A percentile compares a stretch with the other conserved stretches of the same genome.
Evolutionary conservation across 2,329 filamentous ascomycete genomes (phyloP).

Genomic region (Parafenestella ontariensis): DNA sequence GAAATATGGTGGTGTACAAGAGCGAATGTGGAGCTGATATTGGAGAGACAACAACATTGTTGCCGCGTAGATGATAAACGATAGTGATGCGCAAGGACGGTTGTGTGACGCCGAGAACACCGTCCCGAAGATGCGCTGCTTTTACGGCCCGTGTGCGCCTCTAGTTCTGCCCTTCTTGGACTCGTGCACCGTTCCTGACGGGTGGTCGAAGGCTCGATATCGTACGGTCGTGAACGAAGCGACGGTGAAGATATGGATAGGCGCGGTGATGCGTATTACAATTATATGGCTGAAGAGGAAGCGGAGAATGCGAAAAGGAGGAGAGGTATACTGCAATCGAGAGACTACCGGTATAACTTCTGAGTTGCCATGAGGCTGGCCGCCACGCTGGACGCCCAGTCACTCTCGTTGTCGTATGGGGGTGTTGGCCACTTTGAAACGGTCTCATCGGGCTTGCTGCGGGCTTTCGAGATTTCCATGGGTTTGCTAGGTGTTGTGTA

Average conservation of each 20-base stretch:
- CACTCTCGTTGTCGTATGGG: slow-evolving; percentile 83
- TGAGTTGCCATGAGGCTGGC: slow-evolving; percentile 66
- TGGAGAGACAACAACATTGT: slow-evolving; percentile 23
- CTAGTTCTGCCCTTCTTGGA: slow-evolving; percentile 29
- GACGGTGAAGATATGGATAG: slow-evolving; percentile 34
- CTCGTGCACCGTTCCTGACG: slow-evolving; percentile 49
- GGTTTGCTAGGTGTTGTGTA: slow-evolving; percentile 72
- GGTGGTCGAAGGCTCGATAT: slow-evolving; percentile 39
- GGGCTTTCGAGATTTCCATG: slow-evolving; percentile 64
- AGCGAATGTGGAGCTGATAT: slow-evolving; percentile 31
- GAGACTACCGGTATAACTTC: slow-evolving; percentile 44
- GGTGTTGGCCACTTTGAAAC: slow-evolving; percentile 89
- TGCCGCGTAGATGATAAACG: slow-evolving; percentile 30
- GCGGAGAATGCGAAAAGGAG: slow-evolving; percentile 34
- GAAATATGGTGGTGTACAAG: slow-evolving; percentile 29
- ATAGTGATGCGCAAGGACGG: slow-evolving; percentile 30
- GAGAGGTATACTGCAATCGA: slow-evolving; percentile 15
- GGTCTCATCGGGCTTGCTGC: slow-evolving; percentile 53
- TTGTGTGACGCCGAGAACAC: slow-evolving; percentile 39
- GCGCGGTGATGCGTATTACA: slow-evolving; percentile 40
- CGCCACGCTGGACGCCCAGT: slow-evolving; percentile 85
- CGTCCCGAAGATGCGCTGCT: slow-evolving; percentile 35
- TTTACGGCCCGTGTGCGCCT: slow-evolving; percentile 31
- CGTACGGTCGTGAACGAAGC: slow-evolving; percentile 44
- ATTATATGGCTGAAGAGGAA: slow-evolving; percentile 38